Conservation (phyloP, 2,329 filamentous ascomycete species). For the Fusarium penzigii region DNA sequence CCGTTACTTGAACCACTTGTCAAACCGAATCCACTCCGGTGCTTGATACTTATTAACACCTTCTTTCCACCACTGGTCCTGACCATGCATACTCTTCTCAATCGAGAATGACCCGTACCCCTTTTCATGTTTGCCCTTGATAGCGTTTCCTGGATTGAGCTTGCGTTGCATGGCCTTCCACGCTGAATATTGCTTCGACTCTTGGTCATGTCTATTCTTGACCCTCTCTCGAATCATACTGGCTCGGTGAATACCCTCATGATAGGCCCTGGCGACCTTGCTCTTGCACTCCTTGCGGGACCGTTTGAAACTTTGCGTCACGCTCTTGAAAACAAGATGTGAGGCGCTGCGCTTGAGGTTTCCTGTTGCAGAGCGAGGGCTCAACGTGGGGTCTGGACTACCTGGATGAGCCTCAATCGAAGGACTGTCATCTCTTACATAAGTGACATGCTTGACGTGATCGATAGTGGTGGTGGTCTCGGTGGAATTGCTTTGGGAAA, state of each 20-base stretch:
- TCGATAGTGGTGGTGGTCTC: background rate
- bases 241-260: constrained; percentile 27
- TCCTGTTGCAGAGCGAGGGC: background rate
- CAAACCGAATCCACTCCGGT: constrained; percentile 36
- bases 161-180: constrained; percentile 32
- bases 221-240: constrained; percentile 28
- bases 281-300: constrained; percentile 24
- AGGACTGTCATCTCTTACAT: background rate
- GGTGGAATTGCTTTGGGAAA: background rate
- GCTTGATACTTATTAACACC: constrained; percentile 35
- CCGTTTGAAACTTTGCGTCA: constrained; percentile 26
- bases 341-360: constrained; percentile 34
- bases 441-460: background rate
- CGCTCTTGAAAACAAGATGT: constrained; percentile 31
- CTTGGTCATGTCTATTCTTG: constrained; percentile 27
- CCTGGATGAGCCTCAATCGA: background rate
- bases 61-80: constrained; percentile 39
- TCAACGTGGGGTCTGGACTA: background rate
- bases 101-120: constrained; percentile 27
- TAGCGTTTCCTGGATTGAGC: constrained; percentile 22
- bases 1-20: constrained; percentile 2
- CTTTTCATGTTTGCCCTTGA: constrained; percentile 27
- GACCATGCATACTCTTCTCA: constrained; percentile 23
- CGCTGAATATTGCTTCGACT: constrained; percentile 29
- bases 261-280: constrained; percentile 31